Base-by-base conservation (phyloP, 2,329 filamentous ascomycete species). In the Paracamarosporium sp. region DNA sequence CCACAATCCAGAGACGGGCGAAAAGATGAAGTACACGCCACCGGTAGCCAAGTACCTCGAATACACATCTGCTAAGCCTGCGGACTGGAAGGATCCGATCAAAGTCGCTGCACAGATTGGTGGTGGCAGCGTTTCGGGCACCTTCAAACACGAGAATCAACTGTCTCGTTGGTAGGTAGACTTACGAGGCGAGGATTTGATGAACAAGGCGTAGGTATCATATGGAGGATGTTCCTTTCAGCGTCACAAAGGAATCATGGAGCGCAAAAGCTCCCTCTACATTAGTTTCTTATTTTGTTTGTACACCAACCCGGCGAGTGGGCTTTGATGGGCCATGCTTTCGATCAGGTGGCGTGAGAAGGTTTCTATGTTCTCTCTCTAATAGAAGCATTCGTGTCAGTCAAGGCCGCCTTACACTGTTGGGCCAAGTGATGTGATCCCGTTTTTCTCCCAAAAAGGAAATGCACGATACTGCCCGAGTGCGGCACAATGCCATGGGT, bases 21-120 rank as follows among this genome's bases (percentile, higher is more conserved):
- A 58, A 8, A 48, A 67, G 40, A 70, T 71, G 59, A 36, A 30
- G 15, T 73, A 73, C 50, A 61, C 52, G 40, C 70, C 74, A 1
- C 62, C 66, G 2, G 55, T 61, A 7, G 70, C 67, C 1, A 66
- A 56, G 2, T 75, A 75, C 51, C 62, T 75, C 1, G 66, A 74
- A 59, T 77, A 75, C 50, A 59, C 40, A 22, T 65, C 67, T 13
- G 69, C 69, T 0, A 71, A 61, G 53, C 75, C 74, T 9, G 60
- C 68, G 13, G 72, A 72, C 38, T 76, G 66, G 66, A 71, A 69
- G 57, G 65, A 70, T 24, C 66, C 70, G 4, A 45, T 40, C 20
- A 55, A 50, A 44, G 33, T 58, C 17, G 45, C 50, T 11, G 57
- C 56, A n/a, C 56, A 59, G 48, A 61, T 69, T 52, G 63, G 62